Evolutionary conservation across 2,329 filamentous ascomycete genomes (phyloP).

Genomic region (Cylindrodendrum hubeiense): DNA sequence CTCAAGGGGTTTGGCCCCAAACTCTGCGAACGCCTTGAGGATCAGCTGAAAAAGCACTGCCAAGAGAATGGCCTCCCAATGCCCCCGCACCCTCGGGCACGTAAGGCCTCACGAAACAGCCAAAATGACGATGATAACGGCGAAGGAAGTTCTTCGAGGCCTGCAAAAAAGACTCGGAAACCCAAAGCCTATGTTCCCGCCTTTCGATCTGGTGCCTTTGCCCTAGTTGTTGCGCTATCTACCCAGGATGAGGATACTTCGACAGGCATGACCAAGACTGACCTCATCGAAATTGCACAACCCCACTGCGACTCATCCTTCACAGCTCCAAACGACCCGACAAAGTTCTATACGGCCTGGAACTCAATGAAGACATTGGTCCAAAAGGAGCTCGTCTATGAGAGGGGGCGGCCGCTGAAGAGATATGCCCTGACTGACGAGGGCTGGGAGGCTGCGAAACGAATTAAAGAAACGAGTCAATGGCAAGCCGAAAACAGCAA

Average conservation of each 20-base stretch:
- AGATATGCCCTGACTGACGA: conserved; percentile 81
- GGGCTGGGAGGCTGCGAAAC: conserved; percentile 79
- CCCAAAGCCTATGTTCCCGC: conserved; percentile 78
- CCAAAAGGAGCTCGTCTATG: conserved; percentile 79
- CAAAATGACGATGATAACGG: conserved; percentile 52
- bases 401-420: conserved; percentile 75
- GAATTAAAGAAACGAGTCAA: conserved; percentile 69
- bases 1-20: conserved; percentile 82
- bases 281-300: conserved; percentile 78
- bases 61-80: conserved; percentile 75
- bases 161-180: conserved; percentile 70
- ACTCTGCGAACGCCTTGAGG: conserved; percentile 76
- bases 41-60: conserved; percentile 71
- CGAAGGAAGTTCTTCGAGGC: conserved; percentile 49
- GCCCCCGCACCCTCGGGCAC: conserved; percentile 68
- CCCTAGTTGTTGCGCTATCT: conserved; percentile 75
- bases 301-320: conserved; percentile 81
- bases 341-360: conserved; percentile 84
- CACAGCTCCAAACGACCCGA: conserved; percentile 73
- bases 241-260: conserved; percentile 66
- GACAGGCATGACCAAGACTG: conserved; percentile 72
- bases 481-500: conserved; percentile 45
- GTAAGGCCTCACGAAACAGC: conserved; percentile 51
- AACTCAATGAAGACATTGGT: conserved; percentile 83
- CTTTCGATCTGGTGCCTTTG: conserved; percentile 81